Evolutionary conservation across 768 basidiomycete genomes (phyloP).

Genomic region (Clitopilus passeckerianus): DNA sequence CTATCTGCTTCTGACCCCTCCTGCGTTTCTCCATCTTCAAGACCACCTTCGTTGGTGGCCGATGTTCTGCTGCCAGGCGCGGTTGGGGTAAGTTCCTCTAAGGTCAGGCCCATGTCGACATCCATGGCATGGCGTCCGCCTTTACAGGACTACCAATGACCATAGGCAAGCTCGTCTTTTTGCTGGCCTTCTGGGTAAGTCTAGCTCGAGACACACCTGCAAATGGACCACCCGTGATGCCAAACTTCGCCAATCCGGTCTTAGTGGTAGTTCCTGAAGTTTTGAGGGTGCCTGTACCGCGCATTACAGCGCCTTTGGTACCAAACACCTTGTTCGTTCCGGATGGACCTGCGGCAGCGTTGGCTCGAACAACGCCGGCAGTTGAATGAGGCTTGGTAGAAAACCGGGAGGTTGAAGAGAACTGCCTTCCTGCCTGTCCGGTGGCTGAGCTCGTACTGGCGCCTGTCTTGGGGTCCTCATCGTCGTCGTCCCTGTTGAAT

Average conservation of each 20-base stretch:
- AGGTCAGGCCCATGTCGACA: not conserved
- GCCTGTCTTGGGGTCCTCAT: conserved; percentile 10
- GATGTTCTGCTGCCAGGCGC: not conserved
- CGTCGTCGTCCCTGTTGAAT: conserved; percentile 40
- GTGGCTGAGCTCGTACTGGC: conserved; percentile 2
- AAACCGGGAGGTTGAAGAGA: not conserved
- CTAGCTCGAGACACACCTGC: conserved; percentile 20
- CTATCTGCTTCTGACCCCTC: conserved; percentile 15
- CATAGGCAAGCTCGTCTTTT: conserved; percentile 39
- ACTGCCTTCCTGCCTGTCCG: not conserved
- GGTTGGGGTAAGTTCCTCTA: not conserved
- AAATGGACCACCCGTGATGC: conserved; percentile 10
- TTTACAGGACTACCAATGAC: conserved; percentile 46
- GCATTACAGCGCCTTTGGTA: conserved; percentile 12
- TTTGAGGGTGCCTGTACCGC: conserved; percentile 8
- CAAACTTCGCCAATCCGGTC: conserved; percentile 13
- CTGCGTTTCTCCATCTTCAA: conserved; percentile 12
- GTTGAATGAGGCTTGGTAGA: not conserved
- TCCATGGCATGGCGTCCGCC: conserved; percentile 22
- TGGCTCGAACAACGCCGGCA: not conserved
- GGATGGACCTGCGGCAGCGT: conserved; percentile 7
- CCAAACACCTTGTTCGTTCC: conserved; percentile 5
- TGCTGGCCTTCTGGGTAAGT: conserved; percentile 33
- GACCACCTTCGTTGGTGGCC: not conserved
- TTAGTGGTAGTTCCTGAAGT: conserved; percentile 4